A percentile compares a stretch with the other conserved stretches of the same genome.
phyloP scores from a whole-genome alignment of 2,329 filamentous ascomycete genomes.

The Aspergillus persii region DNA sequence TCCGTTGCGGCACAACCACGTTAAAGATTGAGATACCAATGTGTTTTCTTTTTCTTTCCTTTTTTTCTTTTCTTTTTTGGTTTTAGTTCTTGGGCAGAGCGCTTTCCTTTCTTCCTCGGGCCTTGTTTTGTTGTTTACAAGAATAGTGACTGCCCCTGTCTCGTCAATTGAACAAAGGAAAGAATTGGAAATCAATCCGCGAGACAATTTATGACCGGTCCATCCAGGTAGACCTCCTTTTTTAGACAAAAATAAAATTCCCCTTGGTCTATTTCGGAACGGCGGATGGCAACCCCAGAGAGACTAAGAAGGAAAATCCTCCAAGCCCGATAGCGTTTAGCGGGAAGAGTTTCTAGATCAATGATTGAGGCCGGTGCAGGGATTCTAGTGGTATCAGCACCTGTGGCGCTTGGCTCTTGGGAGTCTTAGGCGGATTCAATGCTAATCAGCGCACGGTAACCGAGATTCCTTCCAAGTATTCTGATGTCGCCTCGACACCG shows the following conservation, averaged over 20 bases:
- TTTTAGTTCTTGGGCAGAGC: neutral
- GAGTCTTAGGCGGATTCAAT: slow-evolving; percentile 16
- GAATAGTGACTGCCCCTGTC: neutral
- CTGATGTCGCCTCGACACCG: slow-evolving; percentile 3
- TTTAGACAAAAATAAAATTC: neutral
- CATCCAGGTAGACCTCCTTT: slow-evolving; percentile 13
- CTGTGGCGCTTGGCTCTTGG: slow-evolving; percentile 18
- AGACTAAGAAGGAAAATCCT: slow-evolving; percentile 8
- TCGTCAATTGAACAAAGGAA: slow-evolving; percentile 13
- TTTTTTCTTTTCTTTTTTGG: neutral
- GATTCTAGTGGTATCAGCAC: slow-evolving; percentile 21
- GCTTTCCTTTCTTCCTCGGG: neutral
- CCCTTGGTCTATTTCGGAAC: slow-evolving; percentile 8
- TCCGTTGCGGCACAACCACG: slow-evolving; percentile 4
- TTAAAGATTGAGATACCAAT: slow-evolving; percentile 1
- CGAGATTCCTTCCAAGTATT: neutral
- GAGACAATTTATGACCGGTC: slow-evolving; percentile 8
- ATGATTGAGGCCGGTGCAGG: slow-evolving; percentile 17
- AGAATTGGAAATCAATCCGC: slow-evolving; percentile 6
- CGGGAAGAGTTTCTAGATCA: slow-evolving; percentile 16
- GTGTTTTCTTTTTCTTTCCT: neutral
- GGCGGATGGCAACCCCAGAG: slow-evolving; percentile 6
- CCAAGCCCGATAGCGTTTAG: slow-evolving; percentile 23
- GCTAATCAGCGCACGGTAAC: slow-evolving; percentile 18
- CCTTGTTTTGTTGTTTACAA: neutral